phyloP scores from a whole-genome alignment of 2,329 filamentous ascomycete species.

The Phialocephala sp. region DNA sequence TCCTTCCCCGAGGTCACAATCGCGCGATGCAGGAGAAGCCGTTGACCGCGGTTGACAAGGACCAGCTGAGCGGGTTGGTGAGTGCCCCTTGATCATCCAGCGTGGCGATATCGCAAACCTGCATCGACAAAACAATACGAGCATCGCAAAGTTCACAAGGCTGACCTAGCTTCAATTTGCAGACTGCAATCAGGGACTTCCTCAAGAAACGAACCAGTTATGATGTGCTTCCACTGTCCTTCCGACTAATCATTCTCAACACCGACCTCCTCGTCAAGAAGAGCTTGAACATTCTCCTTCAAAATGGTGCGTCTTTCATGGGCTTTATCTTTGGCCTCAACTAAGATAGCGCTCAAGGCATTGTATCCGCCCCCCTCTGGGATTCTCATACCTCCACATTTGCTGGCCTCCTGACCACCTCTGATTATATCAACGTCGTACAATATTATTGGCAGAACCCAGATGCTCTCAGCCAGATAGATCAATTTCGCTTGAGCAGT shows the following conservation, averaged over 20 bases:
- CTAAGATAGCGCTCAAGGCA: constrained; percentile 62
- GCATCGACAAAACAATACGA: not conserved
- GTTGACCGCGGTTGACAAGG: constrained; percentile 70
- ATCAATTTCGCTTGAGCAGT: constrained; percentile 91
- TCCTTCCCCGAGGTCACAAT: constrained; percentile 42
- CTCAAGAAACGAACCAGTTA: constrained; percentile 96
- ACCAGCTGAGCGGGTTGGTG: constrained; percentile 81
- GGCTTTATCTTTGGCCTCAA: constrained; percentile 5
- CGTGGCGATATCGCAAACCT: not conserved
- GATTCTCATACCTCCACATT: constrained; percentile 93
- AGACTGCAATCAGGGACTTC: constrained; percentile 94
- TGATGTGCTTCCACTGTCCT: constrained; percentile 95
- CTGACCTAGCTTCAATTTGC: constrained; percentile 39
- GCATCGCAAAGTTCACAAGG: constrained; percentile 30
- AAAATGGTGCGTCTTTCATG: constrained; percentile 73
- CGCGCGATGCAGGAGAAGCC: constrained; percentile 45
- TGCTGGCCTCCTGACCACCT: constrained; percentile 91
- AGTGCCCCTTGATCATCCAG: constrained; percentile 45
- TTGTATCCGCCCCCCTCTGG: constrained; percentile 97
- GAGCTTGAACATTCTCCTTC: constrained; percentile 91
- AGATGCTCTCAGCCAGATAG: constrained; percentile 85
- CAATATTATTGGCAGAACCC: constrained; percentile 99
- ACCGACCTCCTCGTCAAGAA: constrained; percentile 96
- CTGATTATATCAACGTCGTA: constrained; percentile 98
- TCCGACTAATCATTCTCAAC: constrained; percentile 94